phyloP scores from a whole-genome alignment of 2,329 filamentous ascomycete species.

The Cryphonectria japonica region DNA sequence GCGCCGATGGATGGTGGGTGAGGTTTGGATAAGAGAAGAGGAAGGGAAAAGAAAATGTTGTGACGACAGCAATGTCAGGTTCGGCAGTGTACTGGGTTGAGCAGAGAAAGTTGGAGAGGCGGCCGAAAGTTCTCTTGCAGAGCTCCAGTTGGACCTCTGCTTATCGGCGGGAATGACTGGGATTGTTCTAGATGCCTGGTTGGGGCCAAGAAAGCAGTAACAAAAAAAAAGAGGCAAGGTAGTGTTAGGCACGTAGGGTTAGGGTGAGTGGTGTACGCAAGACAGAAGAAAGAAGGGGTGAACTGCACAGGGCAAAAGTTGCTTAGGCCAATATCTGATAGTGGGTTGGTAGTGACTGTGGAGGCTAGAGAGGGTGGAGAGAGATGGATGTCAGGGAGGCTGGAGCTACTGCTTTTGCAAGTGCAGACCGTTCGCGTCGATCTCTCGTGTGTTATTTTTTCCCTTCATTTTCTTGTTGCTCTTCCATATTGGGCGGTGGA shows the following conservation, averaged over 20 bases:
- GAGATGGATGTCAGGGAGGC: constrained; percentile 7
- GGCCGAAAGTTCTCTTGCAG: constrained; percentile 22
- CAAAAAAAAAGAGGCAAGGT: neutral
- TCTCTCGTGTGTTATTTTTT: constrained; percentile 3
- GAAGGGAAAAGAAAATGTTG: constrained; percentile 12
- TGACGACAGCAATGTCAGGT: constrained; percentile 22
- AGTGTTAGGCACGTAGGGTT: neutral
- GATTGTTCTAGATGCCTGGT: constrained; percentile 16
- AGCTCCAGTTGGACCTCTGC: constrained; percentile 13
- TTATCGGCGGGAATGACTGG: constrained; percentile 23
- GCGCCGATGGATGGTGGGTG: constrained; percentile 13
- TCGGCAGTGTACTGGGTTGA: constrained; percentile 25
- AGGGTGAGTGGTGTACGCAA: neutral
- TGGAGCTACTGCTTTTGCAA: neutral
- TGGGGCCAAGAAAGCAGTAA: constrained; percentile 9
- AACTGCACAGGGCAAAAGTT: neutral
- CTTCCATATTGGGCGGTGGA: neutral
- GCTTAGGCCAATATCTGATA: neutral
- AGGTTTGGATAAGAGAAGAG: neutral
- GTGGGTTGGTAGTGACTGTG: neutral
- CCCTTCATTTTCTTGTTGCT: neutral
- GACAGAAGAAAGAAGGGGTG: neutral
- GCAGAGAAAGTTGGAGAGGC: constrained; percentile 26
- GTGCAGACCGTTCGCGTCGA: constrained; percentile 7
- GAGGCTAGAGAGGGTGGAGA: constrained; percentile 10